Evolutionary conservation across 164 flowering plant species (phyloP), one percentile per base, ranked within the genome.

Genomic region (Buxus sempervirens): DNA sequence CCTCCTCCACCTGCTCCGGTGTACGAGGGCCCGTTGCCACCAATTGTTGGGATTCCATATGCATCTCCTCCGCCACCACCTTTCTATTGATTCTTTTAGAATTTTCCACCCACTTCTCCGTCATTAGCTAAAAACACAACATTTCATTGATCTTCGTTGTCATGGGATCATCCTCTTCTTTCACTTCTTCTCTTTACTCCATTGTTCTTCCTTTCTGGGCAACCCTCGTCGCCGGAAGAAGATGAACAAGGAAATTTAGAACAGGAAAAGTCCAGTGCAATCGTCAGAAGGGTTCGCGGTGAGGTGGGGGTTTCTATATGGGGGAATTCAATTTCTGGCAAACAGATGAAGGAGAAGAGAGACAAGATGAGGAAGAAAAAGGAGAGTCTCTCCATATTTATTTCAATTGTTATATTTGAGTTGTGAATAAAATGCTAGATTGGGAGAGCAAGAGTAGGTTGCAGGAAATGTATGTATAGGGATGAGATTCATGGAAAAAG

Each of bases 31-130:
- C 94, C 94, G 62, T 80, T 89, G 76, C 90, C 94, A 21, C 90
- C 94, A 1, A 60, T 87, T 22, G 1, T 65, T 26, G 91, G 91
- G 70, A 80, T 88, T 22, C 76, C 89, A 62, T 88, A 88, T 51
- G 84, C 89, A 14, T 88, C 90, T 28, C 90, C 90, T 60, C 89
- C 91, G 18, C 91, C 91, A 54, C 88, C 91, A 54, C 87, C 88
- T 70, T 82, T 78, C 78, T 88, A 85, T 76, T 89, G 82, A 89
- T 89, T 89, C 90, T 87, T 89, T 87, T 77, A 82, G 83, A 81
- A 70, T 63, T 78, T 80, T 78, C 74, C 77, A 74, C 80, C 79
- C 69, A 72, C 76, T 79, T 70, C 67, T 60, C 73, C 63, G 60
- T 72, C 54, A 55, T 27, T 67, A 20, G 32, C 21, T 48, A 63